A percentile compares a stretch with the other conserved stretches of the same genome.
Conservation (phyloP, 345 rosid genomes). For the Kernera saxatilis region DNA sequence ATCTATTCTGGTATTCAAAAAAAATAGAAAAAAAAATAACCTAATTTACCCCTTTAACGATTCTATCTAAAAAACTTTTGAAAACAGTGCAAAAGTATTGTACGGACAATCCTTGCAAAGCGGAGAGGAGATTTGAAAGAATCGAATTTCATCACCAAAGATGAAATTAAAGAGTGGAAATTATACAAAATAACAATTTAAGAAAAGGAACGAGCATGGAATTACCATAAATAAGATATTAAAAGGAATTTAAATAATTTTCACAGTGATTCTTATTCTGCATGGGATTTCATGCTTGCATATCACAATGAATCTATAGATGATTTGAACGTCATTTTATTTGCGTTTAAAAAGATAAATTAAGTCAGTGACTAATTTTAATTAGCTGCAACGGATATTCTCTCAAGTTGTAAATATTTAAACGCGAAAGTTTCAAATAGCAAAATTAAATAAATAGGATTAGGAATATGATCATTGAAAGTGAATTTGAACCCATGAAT, state of each 20-base stretch:
- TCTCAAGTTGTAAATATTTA: slow-evolving; percentile 13
- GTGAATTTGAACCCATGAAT: slow-evolving; percentile 20
- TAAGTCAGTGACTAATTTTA: slow-evolving; percentile 6
- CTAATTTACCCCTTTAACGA: not conserved
- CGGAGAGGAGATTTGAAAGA: slow-evolving; percentile 13
- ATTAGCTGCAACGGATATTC: slow-evolving; percentile 9
- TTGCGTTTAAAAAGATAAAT: too few species aligned
- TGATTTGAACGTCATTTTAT: slow-evolving; percentile 14
- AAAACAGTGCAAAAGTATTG: not conserved
- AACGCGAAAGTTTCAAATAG: not conserved
- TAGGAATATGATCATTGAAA: slow-evolving; percentile 21
- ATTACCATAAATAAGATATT: slow-evolving; percentile 18
- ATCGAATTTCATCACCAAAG: slow-evolving; percentile 12
- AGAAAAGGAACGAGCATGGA: not conserved
- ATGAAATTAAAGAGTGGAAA: slow-evolving; percentile 1
- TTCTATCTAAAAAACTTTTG: not conserved
- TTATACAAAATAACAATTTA: not conserved
- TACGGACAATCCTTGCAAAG: slow-evolving; percentile 25
- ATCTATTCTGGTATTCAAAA: too few species aligned
- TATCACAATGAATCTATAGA: not conserved
- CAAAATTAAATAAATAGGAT: slow-evolving; percentile 4
- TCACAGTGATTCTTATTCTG: slow-evolving; percentile 9
- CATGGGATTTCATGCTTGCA: slow-evolving; percentile 15
- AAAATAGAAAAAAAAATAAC: too few species aligned
- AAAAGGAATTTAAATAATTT: not conserved